Conservation (phyloP, 2,329 filamentous ascomycete species). For the Amesomyces nigricolor region DNA sequence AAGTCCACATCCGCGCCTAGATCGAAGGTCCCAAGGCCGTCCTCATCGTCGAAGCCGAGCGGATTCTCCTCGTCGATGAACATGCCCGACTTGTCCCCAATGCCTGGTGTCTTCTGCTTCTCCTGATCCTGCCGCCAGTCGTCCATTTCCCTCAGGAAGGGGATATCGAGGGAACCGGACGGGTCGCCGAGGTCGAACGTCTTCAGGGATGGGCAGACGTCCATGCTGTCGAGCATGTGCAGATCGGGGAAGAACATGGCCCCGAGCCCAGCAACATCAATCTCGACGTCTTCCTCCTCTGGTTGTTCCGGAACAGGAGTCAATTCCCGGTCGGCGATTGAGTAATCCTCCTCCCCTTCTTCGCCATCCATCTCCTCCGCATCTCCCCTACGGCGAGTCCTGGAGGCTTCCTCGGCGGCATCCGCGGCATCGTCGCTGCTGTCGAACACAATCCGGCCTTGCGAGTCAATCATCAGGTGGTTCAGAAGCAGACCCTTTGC, state of each 20-base stretch:
- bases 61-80: conserved; percentile 84
- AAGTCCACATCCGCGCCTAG: conserved; percentile 71
- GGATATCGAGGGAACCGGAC: conserved; percentile 79
- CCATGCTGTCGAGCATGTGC: conserved; percentile 69
- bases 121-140: conserved; percentile 73
- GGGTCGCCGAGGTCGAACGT: conserved; percentile 87
- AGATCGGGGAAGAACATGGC: conserved; percentile 83
- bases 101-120: conserved; percentile 51
- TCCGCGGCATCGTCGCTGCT: conserved; percentile 82
- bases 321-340: conserved; percentile 15
- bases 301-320: conserved; percentile 30
- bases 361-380: conserved; percentile 35
- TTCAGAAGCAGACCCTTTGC: conserved; percentile 93
- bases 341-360: conserved; percentile 31
- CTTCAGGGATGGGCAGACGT: conserved; percentile 92
- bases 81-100: conserved; percentile 66
- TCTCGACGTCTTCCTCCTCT: conserved; percentile 57
- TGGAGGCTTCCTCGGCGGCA: conserved; percentile 37
- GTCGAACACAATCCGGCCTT: conserved; percentile 94
- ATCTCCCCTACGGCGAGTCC: conserved; percentile 33
- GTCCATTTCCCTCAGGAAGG: conserved; percentile 83
- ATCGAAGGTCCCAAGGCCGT: conserved; percentile 67
- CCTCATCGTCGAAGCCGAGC: conserved; percentile 75
- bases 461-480: conserved; percentile 88
- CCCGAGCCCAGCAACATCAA: conserved; percentile 71